Base-by-base conservation (phyloP, 2,329 filamentous ascomycete genomes). In the Aspergillus clavatus region DNA sequence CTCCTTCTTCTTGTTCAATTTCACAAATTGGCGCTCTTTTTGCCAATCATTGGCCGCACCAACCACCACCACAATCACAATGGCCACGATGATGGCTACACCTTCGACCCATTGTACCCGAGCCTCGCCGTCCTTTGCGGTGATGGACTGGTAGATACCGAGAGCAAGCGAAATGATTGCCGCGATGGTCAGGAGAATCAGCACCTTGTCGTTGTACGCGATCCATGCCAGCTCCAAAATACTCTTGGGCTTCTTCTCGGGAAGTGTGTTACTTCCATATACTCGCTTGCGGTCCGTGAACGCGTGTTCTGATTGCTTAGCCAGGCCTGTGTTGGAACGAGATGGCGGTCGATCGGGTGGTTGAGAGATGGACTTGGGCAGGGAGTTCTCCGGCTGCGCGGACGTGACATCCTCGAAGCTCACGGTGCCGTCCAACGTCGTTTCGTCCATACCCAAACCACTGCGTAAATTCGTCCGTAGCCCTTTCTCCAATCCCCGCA, bases 31-130 rank as follows among this genome's bases (percentile, higher is more conserved):
- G 37, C 83, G 78, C 62, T 89, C 86, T 65, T 89, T 89, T 58
- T 90, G 86, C 77, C 82, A 90, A 60, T 90, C 87, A 53, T 89
- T 90, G 26, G 83, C 71, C n/a, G 86, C 86, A 49, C 85, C 86
- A 16, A 88, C 86, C 16, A 85, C 66, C 3, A 89, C 83, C 38
- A 90, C 87, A 51, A 90, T 83, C 12, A 84, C 62, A 48, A 90
- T 87, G 40, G 86, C 87, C 18, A 84, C 78, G 35, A 89, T 82
- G 52, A 90, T 89, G 6, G 87, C 86, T 8, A 89, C 82, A 52
- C 86, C 86, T 66, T 91, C 87, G 4, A 89, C 83, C 87, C 87
- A 91, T 63, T 89, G 83, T 10, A 88, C 82, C 27, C 77, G 77
- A 5, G 81, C 69, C 7, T 74, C 65, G 4, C 73, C 64, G 38